Evolutionary conservation across 306 rosid species (phyloP).

Genomic region (Alnus glutinosa): DNA sequence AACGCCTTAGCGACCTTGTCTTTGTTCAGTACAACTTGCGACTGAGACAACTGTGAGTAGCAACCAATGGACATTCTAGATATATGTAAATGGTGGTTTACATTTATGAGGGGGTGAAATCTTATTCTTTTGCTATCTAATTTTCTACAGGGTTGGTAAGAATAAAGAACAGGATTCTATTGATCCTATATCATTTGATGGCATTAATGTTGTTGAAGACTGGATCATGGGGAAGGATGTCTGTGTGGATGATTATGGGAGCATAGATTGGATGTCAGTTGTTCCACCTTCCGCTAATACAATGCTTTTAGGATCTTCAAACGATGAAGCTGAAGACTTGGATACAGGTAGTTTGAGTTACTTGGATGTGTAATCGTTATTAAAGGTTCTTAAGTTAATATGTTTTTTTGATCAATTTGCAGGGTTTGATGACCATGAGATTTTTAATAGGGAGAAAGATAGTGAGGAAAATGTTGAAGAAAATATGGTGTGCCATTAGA

Average conservation of each 20-base stretch:
- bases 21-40: conserved; percentile 60
- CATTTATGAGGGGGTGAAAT: conserved; percentile 14
- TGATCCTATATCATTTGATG: conserved; percentile 68
- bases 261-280: conserved; percentile 60
- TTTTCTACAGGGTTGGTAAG: conserved; percentile 48
- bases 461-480: conserved; percentile 50
- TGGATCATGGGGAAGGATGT: conserved; percentile 63
- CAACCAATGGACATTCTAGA: conserved; percentile 3
- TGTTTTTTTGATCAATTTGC: conserved; percentile 31
- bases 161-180: conserved; percentile 49
- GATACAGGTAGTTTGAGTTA: conserved; percentile 50
- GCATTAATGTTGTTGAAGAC: conserved; percentile 50
- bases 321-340: conserved; percentile 67
- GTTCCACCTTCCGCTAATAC: conserved; percentile 56
- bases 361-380: conserved; percentile 21
- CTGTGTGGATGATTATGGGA: conserved; percentile 55
- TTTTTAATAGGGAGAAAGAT: conserved; percentile 52
- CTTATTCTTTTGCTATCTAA: conserved; percentile 25
- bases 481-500: conserved; percentile 40
- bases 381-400: conserved; percentile 14
- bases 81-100: conserved; percentile 21
- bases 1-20: conserved; percentile 74
- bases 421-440: conserved; percentile 83
- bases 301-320: conserved; percentile 50
- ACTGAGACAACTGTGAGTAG: conserved; percentile 42